phyloP scores from a whole-genome alignment of 2,329 filamentous ascomycete species.

The Didymella pomorum region DNA sequence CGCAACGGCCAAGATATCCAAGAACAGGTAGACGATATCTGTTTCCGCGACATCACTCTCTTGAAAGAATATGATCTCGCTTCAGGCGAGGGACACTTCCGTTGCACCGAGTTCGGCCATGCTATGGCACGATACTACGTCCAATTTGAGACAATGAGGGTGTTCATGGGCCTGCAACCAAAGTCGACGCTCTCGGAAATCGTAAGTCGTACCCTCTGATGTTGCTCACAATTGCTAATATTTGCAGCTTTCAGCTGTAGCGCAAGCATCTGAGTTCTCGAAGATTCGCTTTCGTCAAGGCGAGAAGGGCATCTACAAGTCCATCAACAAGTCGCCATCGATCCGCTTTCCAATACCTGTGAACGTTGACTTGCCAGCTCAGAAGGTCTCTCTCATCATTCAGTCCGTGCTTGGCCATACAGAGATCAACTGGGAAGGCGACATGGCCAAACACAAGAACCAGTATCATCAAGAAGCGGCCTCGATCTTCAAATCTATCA shows the following conservation, averaged over 20 bases:
- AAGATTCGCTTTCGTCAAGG: constrained; percentile 74
- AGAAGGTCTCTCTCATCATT: constrained; percentile 81
- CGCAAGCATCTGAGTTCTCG: constrained; percentile 75
- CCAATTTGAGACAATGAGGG: constrained; percentile 80
- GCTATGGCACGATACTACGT: constrained; percentile 87
- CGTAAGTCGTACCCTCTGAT: constrained; percentile 57
- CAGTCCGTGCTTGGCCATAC: constrained; percentile 75
- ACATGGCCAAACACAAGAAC: constrained; percentile 61
- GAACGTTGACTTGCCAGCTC: constrained; percentile 68
- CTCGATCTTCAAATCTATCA: constrained; percentile 72
- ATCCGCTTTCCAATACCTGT: constrained; percentile 77
- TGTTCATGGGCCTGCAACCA: constrained; percentile 68
- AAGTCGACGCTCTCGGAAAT: constrained; percentile 71
- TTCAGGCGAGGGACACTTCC: constrained; percentile 58
- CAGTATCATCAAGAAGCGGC: constrained; percentile 68
- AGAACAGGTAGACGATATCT: constrained; percentile 73
- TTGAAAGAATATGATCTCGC: constrained; percentile 69
- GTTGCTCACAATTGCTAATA: constrained; percentile 11
- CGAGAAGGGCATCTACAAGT: constrained; percentile 74
- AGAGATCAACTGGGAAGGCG: constrained; percentile 63
- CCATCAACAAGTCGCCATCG: constrained; percentile 72
- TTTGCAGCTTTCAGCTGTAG: constrained; percentile 69
- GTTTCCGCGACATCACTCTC: constrained; percentile 71
- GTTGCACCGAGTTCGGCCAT: constrained; percentile 74
- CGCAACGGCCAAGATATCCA: constrained; percentile 62